phyloP scores from a whole-genome alignment of 108 stramenopile genomes.

The Ochromonas danica region DNA sequence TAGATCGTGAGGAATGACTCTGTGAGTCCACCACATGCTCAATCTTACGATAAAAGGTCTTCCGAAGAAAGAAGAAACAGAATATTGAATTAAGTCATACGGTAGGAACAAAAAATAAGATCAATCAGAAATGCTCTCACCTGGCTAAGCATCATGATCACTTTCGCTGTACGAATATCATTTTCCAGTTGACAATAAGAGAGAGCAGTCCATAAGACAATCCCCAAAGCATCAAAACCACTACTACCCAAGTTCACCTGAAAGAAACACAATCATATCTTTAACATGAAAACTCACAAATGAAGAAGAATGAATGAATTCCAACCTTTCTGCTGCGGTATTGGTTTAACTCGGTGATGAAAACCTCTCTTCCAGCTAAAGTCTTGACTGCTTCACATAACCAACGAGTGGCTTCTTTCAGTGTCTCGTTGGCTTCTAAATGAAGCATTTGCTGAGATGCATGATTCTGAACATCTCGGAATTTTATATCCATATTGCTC shows the following conservation, averaged over 20 bases:
- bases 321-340: slow-evolving; percentile 30
- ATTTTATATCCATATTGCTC: neutral
- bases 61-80: too few relatives aligned
- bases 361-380: neutral
- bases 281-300: neutral
- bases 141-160: slow-evolving; percentile 35
- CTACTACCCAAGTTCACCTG: neutral
- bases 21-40: too few relatives aligned
- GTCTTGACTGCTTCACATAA: neutral
- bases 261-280: neutral
- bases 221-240: slow-evolving; percentile 22
- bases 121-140: neutral
- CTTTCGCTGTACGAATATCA: slow-evolving; percentile 23
- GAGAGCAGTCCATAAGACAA: slow-evolving; percentile 17
- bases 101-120: too few relatives aligned
- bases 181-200: neutral
- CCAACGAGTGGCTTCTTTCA: neutral
- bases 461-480: neutral
- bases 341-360: slow-evolving; percentile 23
- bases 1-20: too few relatives aligned
- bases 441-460: neutral
- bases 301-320: too few relatives aligned
- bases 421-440: neutral
- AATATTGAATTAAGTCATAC: too few relatives aligned
- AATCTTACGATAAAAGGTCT: too few relatives aligned